Evolutionary conservation across 768 basidiomycete genomes (phyloP).

Genomic region (Boletellus ananas): DNA sequence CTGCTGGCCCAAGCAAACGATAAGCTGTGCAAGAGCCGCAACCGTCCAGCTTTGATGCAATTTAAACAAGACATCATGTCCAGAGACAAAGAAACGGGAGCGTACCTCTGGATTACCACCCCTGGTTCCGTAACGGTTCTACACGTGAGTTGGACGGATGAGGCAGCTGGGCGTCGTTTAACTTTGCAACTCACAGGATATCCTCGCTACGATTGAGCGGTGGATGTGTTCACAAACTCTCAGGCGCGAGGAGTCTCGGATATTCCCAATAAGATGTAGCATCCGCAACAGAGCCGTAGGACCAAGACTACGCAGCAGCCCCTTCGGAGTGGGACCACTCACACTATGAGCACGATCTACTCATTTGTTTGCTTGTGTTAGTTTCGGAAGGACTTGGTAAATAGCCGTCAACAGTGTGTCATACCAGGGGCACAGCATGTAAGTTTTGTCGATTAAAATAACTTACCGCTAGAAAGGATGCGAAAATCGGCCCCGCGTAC

Average conservation of each 20-base stretch:
- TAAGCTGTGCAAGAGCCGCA: constrained; percentile 29
- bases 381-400: constrained; percentile 14
- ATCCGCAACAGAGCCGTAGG: constrained; percentile 21
- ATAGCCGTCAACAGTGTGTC: constrained; percentile 11
- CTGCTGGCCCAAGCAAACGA: constrained; percentile 31
- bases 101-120: constrained; percentile 20
- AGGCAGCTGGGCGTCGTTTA: background rate
- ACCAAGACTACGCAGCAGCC: constrained; percentile 25
- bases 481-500: no score
- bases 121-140: constrained; percentile 16
- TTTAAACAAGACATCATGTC: constrained; percentile 19
- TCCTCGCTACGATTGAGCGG: constrained; percentile 24
- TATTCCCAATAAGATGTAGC: background rate
- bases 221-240: constrained; percentile 22
- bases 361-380: constrained; percentile 16
- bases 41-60: constrained; percentile 12
- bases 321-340: constrained; percentile 37
- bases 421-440: no score
- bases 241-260: constrained; percentile 14
- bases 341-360: background rate
- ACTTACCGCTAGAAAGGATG: background rate
- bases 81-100: constrained; percentile 9
- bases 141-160: constrained; percentile 10
- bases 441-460: no score
- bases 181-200: constrained; percentile 21